These are phyloP conservation scores for Waltergamsia citrina DNA, from an alignment of 2,329 filamentous ascomycete genomes.

Conservation along the genomic window DNA sequence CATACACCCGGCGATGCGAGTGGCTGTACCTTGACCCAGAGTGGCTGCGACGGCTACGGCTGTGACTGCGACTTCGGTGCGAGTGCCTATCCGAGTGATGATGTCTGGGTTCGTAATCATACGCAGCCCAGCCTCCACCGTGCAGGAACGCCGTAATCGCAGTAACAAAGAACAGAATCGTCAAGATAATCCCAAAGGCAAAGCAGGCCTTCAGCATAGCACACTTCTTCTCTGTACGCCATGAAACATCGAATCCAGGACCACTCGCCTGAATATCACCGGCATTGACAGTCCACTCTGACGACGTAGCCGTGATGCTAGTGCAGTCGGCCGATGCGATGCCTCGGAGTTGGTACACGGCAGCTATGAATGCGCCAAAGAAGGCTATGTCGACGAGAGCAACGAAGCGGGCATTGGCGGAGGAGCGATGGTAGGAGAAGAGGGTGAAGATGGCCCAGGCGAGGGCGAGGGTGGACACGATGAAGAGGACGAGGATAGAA, in stretches of 20 bases:
- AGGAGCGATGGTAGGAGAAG: constrained; percentile 56
- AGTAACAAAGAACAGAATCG: constrained; percentile 71
- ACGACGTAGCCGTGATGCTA: constrained; percentile 43
- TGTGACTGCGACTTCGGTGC: constrained; percentile 23
- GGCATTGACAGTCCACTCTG: constrained; percentile 46
- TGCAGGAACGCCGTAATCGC: constrained; percentile 57
- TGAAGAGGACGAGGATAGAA: constrained; percentile 58
- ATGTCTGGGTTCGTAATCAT: constrained; percentile 13
- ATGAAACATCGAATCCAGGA: constrained; percentile 36
- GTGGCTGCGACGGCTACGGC: constrained; percentile 14
- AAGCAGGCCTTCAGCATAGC: constrained; percentile 87
- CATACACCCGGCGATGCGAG: constrained; percentile 42
- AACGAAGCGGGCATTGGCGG: constrained; percentile 51
- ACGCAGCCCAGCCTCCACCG: constrained; percentile 29
- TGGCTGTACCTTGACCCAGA: constrained; percentile 29
- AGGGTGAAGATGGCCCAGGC: constrained; percentile 57
- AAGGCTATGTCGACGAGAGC: constrained; percentile 50
- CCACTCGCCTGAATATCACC: constrained; percentile 49
- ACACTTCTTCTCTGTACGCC: constrained; percentile 63
- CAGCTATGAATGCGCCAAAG: constrained; percentile 54
- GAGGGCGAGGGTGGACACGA: constrained; percentile 52
- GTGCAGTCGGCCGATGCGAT: constrained; percentile 60
- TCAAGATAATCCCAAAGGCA: constrained; percentile 84
- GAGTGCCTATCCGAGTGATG: constrained; percentile 28
- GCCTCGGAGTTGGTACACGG: constrained; percentile 48